A percentile compares a stretch with the other conserved stretches of the same genome.
Evolutionary conservation across 1,284 basidiomycete genomes (phyloP).

Genomic region (Chiua sp.): DNA sequence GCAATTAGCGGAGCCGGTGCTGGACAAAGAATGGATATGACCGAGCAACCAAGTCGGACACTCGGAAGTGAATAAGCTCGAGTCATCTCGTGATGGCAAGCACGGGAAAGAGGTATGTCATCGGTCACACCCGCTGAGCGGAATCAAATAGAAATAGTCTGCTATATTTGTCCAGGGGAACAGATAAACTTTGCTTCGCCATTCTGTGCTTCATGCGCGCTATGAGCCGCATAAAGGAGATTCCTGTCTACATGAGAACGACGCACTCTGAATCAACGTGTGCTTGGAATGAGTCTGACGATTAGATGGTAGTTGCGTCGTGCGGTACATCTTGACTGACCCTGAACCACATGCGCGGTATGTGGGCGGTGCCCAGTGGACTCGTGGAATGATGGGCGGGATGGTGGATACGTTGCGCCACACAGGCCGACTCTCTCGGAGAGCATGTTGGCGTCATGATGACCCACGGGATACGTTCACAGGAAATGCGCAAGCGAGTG

Average conservation of each 20-base stretch:
- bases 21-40: not conserved
- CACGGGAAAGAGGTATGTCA: not conserved
- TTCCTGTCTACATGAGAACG: conserved; percentile 18
- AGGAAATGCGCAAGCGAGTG: not conserved
- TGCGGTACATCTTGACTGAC: too few relatives aligned
- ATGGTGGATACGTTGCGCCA: too few relatives aligned
- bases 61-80: too few relatives aligned
- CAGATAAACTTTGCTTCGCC: too few relatives aligned
- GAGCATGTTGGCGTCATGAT: not conserved
- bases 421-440: conserved; percentile 6
- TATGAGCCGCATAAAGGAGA: not conserved
- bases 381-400: too few relatives aligned
- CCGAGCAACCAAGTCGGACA: not conserved
- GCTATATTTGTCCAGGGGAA: not conserved
- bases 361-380: too few relatives aligned
- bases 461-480: not conserved
- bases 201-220: too few relatives aligned
- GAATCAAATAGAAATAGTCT: not conserved
- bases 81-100: not conserved
- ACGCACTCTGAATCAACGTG: too few relatives aligned
- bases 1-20: not conserved
- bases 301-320: too few relatives aligned
- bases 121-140: not conserved
- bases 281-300: too few relatives aligned
- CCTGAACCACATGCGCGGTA: too few relatives aligned